Conservation (phyloP, 148 eudicot species). For the Tetragonia tetragonoides region DNA sequence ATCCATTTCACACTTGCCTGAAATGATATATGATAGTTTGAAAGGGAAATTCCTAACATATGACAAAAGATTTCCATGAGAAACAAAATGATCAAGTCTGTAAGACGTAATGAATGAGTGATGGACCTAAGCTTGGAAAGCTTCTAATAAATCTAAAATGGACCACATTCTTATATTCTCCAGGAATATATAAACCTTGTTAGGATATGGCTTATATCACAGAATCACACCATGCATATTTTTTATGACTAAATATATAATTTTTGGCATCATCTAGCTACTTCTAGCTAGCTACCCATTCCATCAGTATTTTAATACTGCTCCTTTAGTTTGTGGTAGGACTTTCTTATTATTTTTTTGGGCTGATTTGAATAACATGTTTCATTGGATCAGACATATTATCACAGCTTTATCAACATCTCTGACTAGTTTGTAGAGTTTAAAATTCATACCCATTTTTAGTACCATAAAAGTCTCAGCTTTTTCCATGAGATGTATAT, state of each 20-base stretch:
- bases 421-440: conserved; percentile 16
- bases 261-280: background rate
- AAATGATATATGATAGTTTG: background rate
- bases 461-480: background rate
- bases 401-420: conserved; percentile 32
- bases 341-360: background rate
- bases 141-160: background rate
- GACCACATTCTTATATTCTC: background rate
- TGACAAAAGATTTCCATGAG: background rate
- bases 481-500: conserved; percentile 10
- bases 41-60: background rate
- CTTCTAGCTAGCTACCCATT: background rate
- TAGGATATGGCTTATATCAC: background rate
- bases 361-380: background rate
- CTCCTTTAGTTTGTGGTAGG: background rate
- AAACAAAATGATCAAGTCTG: background rate
- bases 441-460: conserved; percentile 21
- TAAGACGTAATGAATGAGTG: background rate
- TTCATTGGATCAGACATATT: conserved; percentile 29
- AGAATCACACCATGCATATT: conserved; percentile 20
- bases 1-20: background rate
- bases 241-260: background rate
- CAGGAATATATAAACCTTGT: no score
- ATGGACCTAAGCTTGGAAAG: background rate
- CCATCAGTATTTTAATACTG: conserved; percentile 8